Base-by-base conservation (phyloP, 345 rosid species). In the Salix koriyanagi region DNA sequence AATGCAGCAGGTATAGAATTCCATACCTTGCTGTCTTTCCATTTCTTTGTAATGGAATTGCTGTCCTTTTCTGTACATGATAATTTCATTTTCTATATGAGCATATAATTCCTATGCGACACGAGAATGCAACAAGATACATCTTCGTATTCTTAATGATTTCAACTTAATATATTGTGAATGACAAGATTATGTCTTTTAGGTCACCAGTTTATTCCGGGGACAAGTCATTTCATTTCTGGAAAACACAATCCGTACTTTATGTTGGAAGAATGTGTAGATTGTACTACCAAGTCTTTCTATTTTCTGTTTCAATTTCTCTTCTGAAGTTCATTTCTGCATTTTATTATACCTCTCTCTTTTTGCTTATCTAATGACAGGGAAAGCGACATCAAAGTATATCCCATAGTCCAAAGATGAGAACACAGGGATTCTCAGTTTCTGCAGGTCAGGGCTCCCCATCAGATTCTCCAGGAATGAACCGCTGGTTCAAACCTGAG, bases 401-500 rank as follows among this genome's bases (percentile, higher is more conserved):
- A 73, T 86, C 91, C 58, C 87, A 83, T 72, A 91, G 94, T 87
- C 99, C 98, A 11, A 92, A 93, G 86, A 81, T 82, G 34, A 89
- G 71, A 75, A 90, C 91, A 44, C 79, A 97, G 26, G 99, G 98
- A 75, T 96, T 93, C 82, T 79, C 92, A 25, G 73, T 91, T 62
- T 25, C 88, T 23, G 70, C 87, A 0, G 82, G 94, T 71, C 98
- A 89, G 79, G 96, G 92, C 15, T 96, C 95, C 0, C 97, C 99
- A 4, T 91, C 96, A 26, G 99, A 96, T 50, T 80, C 97, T 50
- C 85, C 94, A 23, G 98, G 89, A 54, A 78, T 86, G 84, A 96
- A 88, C 83, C 90, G 98, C 66, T 96, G 99, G 99, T 96, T 89
- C 88, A 96, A 89, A 83, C 97, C 96, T 4, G 99, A 96, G 76